These are phyloP conservation scores for Rhynchosporium graminicola DNA, from an alignment of 2,329 filamentous ascomycete genomes.

Conservation along the genomic window DNA sequence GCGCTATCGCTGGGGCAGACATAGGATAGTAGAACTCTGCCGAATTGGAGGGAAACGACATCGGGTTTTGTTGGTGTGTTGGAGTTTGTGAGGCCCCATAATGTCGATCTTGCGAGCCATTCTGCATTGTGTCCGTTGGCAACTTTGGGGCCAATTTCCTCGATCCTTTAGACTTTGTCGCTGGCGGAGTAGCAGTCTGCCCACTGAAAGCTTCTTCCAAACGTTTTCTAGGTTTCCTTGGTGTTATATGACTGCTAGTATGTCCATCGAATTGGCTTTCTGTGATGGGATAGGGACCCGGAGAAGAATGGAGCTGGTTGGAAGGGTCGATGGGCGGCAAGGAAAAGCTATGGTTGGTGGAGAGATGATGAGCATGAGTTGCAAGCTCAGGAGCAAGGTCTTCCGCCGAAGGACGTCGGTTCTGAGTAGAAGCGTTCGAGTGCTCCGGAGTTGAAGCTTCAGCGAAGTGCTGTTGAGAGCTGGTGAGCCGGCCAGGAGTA, in stretches of 20 bases:
- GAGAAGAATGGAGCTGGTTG: conserved; percentile 59
- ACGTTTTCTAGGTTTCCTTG: conserved; percentile 42
- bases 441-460: conserved; percentile 34
- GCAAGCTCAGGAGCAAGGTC: conserved; percentile 53
- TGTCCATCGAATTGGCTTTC: conserved; percentile 35
- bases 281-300: conserved; percentile 43
- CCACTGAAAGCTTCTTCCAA: conserved; percentile 39
- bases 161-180: conserved; percentile 55
- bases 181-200: conserved; percentile 62
- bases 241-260: conserved; percentile 42
- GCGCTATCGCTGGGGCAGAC: conserved; percentile 55
- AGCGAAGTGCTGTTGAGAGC: conserved; percentile 34
- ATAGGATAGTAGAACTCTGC: conserved; percentile 63
- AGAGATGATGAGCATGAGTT: conserved; percentile 64
- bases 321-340: conserved; percentile 62
- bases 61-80: conserved; percentile 49
- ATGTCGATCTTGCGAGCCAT: conserved; percentile 35
- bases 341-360: conserved; percentile 52
- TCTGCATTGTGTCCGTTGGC: conserved; percentile 36
- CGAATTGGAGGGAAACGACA: conserved; percentile 50
- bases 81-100: conserved; percentile 35
- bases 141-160: conserved; percentile 53
- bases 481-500: conserved; percentile 59
- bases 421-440: conserved; percentile 40
- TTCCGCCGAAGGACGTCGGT: conserved; percentile 49